Percentiles rank a stretch among this genome's conserved stretches.
phyloP scores from a whole-genome alignment of 2,329 filamentous ascomycete species.

The Pyrenophora graminea region DNA sequence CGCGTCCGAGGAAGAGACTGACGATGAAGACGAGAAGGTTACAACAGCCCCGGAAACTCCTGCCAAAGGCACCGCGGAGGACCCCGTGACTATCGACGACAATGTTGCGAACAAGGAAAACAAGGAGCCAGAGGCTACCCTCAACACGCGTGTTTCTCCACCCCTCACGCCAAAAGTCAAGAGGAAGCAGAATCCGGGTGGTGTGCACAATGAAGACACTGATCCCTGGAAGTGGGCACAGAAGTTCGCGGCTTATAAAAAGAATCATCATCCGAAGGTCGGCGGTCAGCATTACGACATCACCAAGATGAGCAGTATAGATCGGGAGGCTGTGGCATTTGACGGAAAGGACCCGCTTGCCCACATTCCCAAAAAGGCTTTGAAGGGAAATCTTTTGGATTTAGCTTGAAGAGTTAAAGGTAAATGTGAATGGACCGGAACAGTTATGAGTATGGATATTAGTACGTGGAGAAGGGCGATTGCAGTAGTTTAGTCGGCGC shows the following conservation, averaged over 20 bases:
- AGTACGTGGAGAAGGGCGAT: too few relatives aligned
- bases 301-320: slow-evolving; percentile 21
- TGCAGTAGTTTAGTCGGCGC: too few relatives aligned
- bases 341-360: slow-evolving; percentile 21
- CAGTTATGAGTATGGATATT: too few relatives aligned
- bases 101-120: slow-evolving; percentile 13
- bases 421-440: background rate
- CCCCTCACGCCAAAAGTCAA: background rate
- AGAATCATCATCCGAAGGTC: background rate
- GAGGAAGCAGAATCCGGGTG: slow-evolving; percentile 3
- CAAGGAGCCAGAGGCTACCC: background rate
- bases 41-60: background rate
- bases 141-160: background rate
- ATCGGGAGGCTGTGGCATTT: slow-evolving; percentile 14
- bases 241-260: slow-evolving; percentile 15
- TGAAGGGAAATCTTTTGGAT: slow-evolving; percentile 14
- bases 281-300: slow-evolving; percentile 26
- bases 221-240: slow-evolving; percentile 23
- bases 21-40: background rate
- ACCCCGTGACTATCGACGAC: slow-evolving; percentile 1
- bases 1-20: background rate
- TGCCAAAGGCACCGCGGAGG: background rate
- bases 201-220: background rate
- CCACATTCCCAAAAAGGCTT: slow-evolving; percentile 6
- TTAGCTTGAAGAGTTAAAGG: background rate